Base-by-base conservation (phyloP, 1,284 basidiomycete species). In the Puccinia horiana region DNA sequence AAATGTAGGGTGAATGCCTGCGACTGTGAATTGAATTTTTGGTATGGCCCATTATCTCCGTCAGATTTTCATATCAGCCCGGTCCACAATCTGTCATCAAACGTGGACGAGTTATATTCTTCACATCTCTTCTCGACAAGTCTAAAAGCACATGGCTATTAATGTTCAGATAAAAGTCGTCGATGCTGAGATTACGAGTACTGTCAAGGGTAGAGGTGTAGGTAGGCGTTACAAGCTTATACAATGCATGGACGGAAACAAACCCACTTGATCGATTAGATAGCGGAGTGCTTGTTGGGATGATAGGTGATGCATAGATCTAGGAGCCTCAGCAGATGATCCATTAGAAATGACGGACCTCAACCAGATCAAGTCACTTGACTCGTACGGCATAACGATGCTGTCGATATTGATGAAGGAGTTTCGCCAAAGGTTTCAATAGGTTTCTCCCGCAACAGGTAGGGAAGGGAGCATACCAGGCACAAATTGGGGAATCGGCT, bases 41-140 rank as follows among this genome's bases (percentile, higher is more conserved):
- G 29, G 11, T 16, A 23, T 40, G 23, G 32, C 29, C 72, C 5
- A 74, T 2, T 56, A 74, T 40, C 42, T 70, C n/a, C 9, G 49
- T 29, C 49, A 37, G n/a, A 54, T 40, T 52, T 23, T 42, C 35
- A 37, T 65, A 29, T n/a, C 63, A 26, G 49, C 49, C 47, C 37
- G 76, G 76, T 49, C 65, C 76, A 16, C 76, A n/a, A 70, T 79
- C 65, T 35, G 76, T 70, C 76, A 79, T 79, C 14, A 65, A 79
- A 1, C 76, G 42, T 37, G 76, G 76, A 11, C 76, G 76, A 11
- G 63, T n/a, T 12, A 40, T 20, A 18, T 42, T 56, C 58, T 70
- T 79, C 56, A 23, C 47, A 26, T 74, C 35, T 56, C 72, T 74
- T 56, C 72, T 52, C 44, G 72, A 54, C 8, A 74, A 56, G 52